phyloP scores from a whole-genome alignment of 805 yeast species.

The Candida orba region DNA sequence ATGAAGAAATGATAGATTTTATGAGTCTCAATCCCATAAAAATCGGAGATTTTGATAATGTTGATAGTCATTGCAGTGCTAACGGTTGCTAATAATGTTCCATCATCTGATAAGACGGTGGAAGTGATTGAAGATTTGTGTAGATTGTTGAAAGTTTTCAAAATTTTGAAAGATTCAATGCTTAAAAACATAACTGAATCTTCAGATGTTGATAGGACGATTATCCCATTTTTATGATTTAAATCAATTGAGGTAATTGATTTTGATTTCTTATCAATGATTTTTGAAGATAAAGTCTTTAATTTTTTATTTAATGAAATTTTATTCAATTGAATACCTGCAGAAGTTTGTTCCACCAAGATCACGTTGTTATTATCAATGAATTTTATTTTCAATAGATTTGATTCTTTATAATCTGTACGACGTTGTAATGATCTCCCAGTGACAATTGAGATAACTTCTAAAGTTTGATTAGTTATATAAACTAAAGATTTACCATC shows the following conservation, averaged over 20 bases:
- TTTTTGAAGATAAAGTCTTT: slow-evolving; percentile 11
- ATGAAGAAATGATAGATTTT: slow-evolving; percentile 19
- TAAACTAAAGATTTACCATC: slow-evolving; percentile 64
- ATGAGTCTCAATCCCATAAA: slow-evolving; percentile 27
- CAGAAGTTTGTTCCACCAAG: slow-evolving; percentile 9
- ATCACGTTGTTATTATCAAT: slow-evolving; percentile 19
- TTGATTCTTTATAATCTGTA: slow-evolving; percentile 28
- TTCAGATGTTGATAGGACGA: slow-evolving; percentile 45
- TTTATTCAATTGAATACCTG: slow-evolving; percentile 14
- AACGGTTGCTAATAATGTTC: slow-evolving; percentile 60
- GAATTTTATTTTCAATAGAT: slow-evolving; percentile 30
- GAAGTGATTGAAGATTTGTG: slow-evolving; percentile 73
- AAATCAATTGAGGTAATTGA: slow-evolving; percentile 46
- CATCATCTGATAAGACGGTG: slow-evolving; percentile 62
- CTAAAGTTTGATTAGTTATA: slow-evolving; percentile 50
- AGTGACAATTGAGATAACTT: slow-evolving; percentile 33
- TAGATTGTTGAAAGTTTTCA: slow-evolving; percentile 43
- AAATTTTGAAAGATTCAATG: slow-evolving; percentile 44
- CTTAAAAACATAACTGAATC: slow-evolving; percentile 42
- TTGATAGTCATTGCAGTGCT: slow-evolving; percentile 71
- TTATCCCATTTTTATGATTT: slow-evolving; percentile 26
- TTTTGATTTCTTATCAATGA: slow-evolving; percentile 18
- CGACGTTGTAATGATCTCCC: slow-evolving; percentile 29
- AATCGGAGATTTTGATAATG: slow-evolving; percentile 53
- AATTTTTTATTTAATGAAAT: slow-evolving; percentile 15